Conservation (phyloP, 495 filamentous ascomycete genomes). For the Corynascus novoguineensis region DNA sequence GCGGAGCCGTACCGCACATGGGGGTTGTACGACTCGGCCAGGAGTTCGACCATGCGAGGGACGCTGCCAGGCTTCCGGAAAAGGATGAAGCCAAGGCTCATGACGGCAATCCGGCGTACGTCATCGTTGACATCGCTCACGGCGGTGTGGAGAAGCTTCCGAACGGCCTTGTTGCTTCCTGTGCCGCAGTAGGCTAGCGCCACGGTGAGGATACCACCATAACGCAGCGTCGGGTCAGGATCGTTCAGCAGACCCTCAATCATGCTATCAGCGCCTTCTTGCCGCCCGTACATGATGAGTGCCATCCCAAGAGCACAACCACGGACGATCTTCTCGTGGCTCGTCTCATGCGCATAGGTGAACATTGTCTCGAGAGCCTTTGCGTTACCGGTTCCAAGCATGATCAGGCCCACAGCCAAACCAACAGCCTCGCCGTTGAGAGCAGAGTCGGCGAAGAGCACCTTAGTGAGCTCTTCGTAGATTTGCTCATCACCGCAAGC, state of each 20-base stretch:
- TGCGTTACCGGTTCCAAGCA: conserved; percentile 91
- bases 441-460: conserved; percentile 87
- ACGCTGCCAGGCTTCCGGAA: conserved; percentile 97
- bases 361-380: conserved; percentile 92
- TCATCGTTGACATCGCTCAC: conserved; percentile 99
- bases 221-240: conserved; percentile 87
- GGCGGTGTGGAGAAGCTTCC: conserved; percentile 92
- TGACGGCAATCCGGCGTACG: conserved; percentile 92
- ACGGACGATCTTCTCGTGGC: conserved; percentile 97
- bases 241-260: conserved; percentile 91
- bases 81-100: conserved; percentile 97
- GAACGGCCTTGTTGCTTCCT: conserved; percentile 96
- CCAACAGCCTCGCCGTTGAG: conserved; percentile 96
- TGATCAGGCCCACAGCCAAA: conserved; percentile 91
- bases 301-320: conserved; percentile 95
- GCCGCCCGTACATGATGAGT: conserved; percentile 93
- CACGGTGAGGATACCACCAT: conserved; percentile 98
- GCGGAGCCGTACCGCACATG: conserved; percentile 98
- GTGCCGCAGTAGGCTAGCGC: conserved; percentile 96
- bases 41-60: conserved; percentile 97
- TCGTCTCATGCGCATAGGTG: conserved; percentile 93
- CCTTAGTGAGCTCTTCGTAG: conserved; percentile 81
- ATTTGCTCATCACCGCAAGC: conserved; percentile 85
- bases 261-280: conserved; percentile 89
- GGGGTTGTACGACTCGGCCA: conserved; percentile 97